Conservation (phyloP, 163 green algal species). For the Scenedesmus sp. region DNA sequence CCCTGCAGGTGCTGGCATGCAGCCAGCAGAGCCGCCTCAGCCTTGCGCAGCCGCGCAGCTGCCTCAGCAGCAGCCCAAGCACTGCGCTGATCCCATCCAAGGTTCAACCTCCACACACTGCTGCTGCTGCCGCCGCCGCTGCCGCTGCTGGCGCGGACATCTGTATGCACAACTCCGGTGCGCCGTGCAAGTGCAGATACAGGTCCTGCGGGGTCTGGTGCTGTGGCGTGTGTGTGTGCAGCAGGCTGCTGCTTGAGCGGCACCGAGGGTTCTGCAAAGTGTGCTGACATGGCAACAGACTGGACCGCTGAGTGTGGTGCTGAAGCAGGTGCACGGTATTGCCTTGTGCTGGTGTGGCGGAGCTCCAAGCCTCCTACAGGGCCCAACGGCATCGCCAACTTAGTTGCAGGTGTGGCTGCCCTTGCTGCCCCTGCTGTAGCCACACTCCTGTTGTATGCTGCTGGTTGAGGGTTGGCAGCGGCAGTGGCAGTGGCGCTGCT, state of each 20-base stretch:
- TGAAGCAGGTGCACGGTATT: neutral
- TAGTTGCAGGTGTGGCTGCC: too few species aligned
- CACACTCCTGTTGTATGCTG: neutral
- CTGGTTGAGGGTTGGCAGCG: neutral
- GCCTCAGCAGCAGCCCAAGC: neutral
- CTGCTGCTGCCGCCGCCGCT: neutral
- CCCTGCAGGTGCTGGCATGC: conserved; percentile 2
- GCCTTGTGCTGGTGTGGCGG: neutral
- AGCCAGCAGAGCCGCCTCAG: conserved; percentile 2
- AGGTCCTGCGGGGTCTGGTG: neutral
- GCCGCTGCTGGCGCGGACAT: neutral
- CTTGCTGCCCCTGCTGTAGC: neutral
- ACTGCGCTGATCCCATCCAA: conserved; percentile 17
- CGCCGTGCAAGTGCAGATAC: neutral
- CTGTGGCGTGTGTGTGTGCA: neutral
- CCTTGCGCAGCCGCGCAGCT: neutral
- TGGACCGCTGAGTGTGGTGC: neutral
- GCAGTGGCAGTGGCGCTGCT: neutral
- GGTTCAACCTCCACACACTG: conserved; percentile 1
- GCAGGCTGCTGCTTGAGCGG: neutral
- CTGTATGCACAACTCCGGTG: neutral
- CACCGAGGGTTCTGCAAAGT: neutral
- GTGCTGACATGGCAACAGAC: neutral
- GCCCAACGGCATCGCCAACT: neutral
- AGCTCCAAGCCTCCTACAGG: neutral